phyloP scores from a whole-genome alignment of 1,284 basidiomycete genomes.

The Meira nashicola region DNA sequence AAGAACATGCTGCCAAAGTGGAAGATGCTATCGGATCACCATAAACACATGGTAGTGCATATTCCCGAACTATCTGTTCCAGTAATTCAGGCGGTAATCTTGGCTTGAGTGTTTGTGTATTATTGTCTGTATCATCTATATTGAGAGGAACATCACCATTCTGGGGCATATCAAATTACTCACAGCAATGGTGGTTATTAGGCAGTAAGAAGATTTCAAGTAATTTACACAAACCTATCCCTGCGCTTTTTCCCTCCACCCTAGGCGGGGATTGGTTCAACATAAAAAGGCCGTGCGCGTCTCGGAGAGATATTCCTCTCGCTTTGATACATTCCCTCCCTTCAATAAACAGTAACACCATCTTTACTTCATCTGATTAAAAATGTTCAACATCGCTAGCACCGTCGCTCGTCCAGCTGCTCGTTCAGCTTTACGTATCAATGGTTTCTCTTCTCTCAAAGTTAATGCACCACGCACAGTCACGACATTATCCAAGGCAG shows the following conservation, averaged over 20 bases:
- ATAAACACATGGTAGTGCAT: constrained; percentile 23
- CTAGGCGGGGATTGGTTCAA: too few species aligned
- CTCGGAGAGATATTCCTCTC: too few species aligned
- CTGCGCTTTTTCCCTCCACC: too few species aligned
- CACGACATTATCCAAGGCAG: constrained; percentile 1
- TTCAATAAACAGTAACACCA: too few species aligned
- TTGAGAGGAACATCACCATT: too few species aligned
- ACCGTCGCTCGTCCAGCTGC: not conserved
- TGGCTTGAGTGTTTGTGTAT: constrained; percentile 8
- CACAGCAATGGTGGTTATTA: too few species aligned
- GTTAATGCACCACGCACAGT: not conserved
- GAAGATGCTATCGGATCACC: constrained; percentile 29
- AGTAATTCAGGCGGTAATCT: constrained; percentile 39
- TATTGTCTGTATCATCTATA: too few species aligned
- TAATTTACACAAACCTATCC: too few species aligned
- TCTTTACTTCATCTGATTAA: not conserved
- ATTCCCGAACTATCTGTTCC: constrained; percentile 23
- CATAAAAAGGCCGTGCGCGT: too few species aligned
- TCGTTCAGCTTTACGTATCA: not conserved
- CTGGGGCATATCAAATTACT: too few species aligned
- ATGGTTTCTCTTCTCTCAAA: not conserved
- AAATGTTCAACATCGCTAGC: not conserved
- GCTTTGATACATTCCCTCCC: too few species aligned
- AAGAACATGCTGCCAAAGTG: constrained; percentile 32
- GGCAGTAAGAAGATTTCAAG: too few species aligned